These are phyloP conservation scores for Eimeria acervulina DNA, from an alignment of 169 alveolate genomes.

Conservation along the genomic window DNA sequence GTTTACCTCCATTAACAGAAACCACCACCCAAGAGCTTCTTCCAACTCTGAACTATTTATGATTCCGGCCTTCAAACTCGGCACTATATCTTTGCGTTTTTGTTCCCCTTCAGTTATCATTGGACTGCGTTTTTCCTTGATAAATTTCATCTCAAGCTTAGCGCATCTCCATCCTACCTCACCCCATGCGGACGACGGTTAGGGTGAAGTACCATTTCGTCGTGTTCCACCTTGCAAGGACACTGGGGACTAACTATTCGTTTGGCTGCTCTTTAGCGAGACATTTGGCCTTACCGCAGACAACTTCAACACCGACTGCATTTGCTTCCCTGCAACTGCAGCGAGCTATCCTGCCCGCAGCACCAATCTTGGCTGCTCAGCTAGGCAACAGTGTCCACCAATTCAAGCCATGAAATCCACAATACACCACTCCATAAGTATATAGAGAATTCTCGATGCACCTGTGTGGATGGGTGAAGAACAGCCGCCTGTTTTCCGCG, in stretches of 20 bases:
- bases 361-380: not conserved
- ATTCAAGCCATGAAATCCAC: not conserved
- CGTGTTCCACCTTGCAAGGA: not conserved
- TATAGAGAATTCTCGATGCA: not conserved
- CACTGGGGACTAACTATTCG: too few species aligned
- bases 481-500: not conserved
- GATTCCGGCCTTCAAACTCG: too few species aligned
- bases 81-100: too few species aligned
- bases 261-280: not conserved
- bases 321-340: not conserved
- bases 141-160: too few species aligned
- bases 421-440: not conserved
- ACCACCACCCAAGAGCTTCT: not conserved
- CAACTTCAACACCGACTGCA: not conserved
- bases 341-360: not conserved
- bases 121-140: not conserved
- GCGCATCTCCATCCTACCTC: too few species aligned
- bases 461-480: not conserved
- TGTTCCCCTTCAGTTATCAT: too few species aligned
- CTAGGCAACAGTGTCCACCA: not conserved
- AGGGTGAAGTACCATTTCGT: not conserved
- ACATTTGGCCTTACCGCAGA: not conserved
- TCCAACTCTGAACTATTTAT: not conserved
- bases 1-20: conserved; percentile 55
- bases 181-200: not conserved